Base-by-base conservation (phyloP, 164 flowering plant genomes). In the Cinnamomum chago region DNA sequence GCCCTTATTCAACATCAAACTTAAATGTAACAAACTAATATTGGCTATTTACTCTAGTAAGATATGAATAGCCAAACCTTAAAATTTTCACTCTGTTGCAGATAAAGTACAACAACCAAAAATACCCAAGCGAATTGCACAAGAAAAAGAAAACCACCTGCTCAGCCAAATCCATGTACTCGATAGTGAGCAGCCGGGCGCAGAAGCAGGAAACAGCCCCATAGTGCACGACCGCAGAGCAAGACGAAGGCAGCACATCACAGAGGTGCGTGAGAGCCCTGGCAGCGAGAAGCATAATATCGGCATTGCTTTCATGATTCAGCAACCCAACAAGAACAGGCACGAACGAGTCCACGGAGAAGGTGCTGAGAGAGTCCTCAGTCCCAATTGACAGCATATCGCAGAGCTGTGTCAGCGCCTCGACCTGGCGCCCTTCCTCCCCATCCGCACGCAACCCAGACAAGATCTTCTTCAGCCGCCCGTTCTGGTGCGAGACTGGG, bases 131-230 rank as follows among this genome's bases (percentile, higher is more conserved):
- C 22, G 23, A 18, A 60, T 60, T 60, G n/a, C 64, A n/a, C 11
- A 7, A 60, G n/a, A 23, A 60, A 60, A 60, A 23, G 40, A 40
- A 20, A 11, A 75, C 67, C 68, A 92, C 99, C 99, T 96, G 99
- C 73, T 96, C 98, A 47, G 99, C 99, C 83, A 96, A 84, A 81
- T 96, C 99, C 99, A 96, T 96, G 81, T 96, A 94, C 85, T 96
- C 99, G 62, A 94, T 96, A 0, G 99, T 96, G 14, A 96, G 87
- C 84, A 96, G 76, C 71, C 97, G 81, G 0, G 97, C 98, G 76
- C 91, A 89, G 73, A 96, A 92, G 80, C 97, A 92, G 0, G 93
- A 76, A 74, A 94, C 93, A 0, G 98, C 97, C 24, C 97, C 97
- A 77, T 91, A 96, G 75, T 96, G 99, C 76, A 96, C 98, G 14